Conservation (phyloP, 2,329 filamentous ascomycete genomes). For the Fusarium tuaranense region DNA sequence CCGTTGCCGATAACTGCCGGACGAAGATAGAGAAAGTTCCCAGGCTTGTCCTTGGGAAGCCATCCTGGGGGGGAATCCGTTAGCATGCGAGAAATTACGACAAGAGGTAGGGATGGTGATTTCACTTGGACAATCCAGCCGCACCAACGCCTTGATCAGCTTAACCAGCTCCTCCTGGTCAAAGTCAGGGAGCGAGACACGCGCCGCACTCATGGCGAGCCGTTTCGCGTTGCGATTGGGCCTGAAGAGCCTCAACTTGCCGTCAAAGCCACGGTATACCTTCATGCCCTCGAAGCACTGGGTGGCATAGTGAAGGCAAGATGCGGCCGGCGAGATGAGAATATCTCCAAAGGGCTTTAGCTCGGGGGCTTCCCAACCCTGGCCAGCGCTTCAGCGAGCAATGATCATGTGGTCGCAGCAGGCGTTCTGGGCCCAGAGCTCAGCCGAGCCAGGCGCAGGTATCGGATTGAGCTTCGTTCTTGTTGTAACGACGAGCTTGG, state of each 20-base stretch:
- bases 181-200: background rate
- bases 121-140: background rate
- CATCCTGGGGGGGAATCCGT: background rate
- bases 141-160: background rate
- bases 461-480: background rate
- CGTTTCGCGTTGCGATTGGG: background rate
- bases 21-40: background rate
- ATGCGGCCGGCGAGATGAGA: background rate
- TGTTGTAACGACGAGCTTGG: background rate
- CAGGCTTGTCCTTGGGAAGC: background rate
- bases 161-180: background rate
- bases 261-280: background rate
- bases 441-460: background rate
- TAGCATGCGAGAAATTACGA: background rate
- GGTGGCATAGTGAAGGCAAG: background rate
- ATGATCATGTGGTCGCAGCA: background rate
- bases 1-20: background rate
- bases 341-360: background rate
- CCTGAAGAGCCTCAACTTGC: background rate
- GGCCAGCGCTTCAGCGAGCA: background rate
- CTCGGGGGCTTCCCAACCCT: background rate
- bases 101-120: no score
- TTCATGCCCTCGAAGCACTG: background rate
- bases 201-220: background rate
- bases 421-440: background rate